Conservation (phyloP, 345 rosid species). For the Citrus sp. region DNA sequence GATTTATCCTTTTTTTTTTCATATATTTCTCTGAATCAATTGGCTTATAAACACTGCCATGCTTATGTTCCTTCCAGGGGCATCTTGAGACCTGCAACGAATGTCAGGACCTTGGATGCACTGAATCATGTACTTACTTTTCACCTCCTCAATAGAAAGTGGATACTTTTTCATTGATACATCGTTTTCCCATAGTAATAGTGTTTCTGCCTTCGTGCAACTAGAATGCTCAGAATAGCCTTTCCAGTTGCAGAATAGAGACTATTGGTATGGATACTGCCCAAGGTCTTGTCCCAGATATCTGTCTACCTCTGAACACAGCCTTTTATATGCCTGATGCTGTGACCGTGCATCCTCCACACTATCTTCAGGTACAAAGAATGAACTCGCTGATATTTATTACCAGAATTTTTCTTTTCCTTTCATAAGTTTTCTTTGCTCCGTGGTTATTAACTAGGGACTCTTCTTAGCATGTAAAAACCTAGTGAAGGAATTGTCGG, state of each 20-base stretch:
- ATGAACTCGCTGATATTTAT: background rate
- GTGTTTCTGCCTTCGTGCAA: conserved; percentile 20
- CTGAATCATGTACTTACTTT: conserved; percentile 54
- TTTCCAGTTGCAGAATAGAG: conserved; percentile 70
- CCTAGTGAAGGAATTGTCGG: conserved; percentile 41
- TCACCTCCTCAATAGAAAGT: conserved; percentile 17
- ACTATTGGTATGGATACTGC: conserved; percentile 54
- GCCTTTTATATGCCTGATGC: conserved; percentile 89
- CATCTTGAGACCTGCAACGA: conserved; percentile 83
- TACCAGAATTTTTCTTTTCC: background rate
- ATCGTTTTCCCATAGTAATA: conserved; percentile 7
- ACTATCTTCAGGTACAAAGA: conserved; percentile 62
- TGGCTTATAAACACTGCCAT: background rate
- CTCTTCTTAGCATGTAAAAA: conserved; percentile 77
- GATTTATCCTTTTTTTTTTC: background rate
- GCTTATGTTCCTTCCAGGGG: conserved; percentile 45
- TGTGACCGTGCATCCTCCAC: conserved; percentile 66
- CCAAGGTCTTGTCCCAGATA: conserved; percentile 54
- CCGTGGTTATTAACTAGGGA: conserved; percentile 45
- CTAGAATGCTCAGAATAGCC: conserved; percentile 82
- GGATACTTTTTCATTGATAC: background rate
- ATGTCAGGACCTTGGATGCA: conserved; percentile 50
- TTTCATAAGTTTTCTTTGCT: background rate
- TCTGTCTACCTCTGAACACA: conserved; percentile 51
- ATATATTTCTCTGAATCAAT: background rate